Percentiles rank a stretch among this genome's conserved stretches.
These are phyloP conservation scores for Leccinellum luteum DNA, from an alignment of 768 basidiomycete species.

Conservation along the genomic window DNA sequence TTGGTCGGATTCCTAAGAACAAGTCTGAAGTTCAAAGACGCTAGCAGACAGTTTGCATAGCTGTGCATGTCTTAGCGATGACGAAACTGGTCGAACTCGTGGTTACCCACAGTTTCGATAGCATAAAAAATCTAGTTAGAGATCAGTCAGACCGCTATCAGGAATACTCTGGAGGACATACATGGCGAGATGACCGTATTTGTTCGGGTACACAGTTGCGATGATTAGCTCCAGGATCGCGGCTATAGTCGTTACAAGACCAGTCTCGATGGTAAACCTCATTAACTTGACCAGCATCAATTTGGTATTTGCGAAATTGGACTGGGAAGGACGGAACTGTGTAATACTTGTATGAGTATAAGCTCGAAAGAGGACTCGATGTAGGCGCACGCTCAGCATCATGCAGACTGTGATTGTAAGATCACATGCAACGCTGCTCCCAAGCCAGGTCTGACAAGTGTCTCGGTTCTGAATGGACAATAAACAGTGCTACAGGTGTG, in stretches of 20 bases:
- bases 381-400: neutral
- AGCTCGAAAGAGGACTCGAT: neutral
- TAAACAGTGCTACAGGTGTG: neutral
- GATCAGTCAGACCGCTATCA: too few species aligned
- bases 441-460: neutral
- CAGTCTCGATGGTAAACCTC: constrained; percentile 25
- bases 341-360: neutral
- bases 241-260: constrained; percentile 19
- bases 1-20: neutral
- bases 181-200: constrained; percentile 17
- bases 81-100: neutral
- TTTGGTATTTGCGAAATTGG: constrained; percentile 1
- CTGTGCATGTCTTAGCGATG: neutral
- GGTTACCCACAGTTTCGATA: neutral
- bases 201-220: neutral
- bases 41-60: neutral
- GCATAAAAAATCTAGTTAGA: neutral
- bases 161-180: constrained; percentile 7
- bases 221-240: constrained; percentile 18
- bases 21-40: neutral
- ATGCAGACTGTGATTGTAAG: neutral
- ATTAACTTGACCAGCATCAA: constrained; percentile 11
- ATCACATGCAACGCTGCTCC: neutral
- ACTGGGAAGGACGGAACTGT: constrained; percentile 17
- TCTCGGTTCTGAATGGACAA: neutral